These are phyloP conservation scores for Phytophthora melonis DNA, from an alignment of 352 stramenopile species.

Conservation along the genomic window DNA sequence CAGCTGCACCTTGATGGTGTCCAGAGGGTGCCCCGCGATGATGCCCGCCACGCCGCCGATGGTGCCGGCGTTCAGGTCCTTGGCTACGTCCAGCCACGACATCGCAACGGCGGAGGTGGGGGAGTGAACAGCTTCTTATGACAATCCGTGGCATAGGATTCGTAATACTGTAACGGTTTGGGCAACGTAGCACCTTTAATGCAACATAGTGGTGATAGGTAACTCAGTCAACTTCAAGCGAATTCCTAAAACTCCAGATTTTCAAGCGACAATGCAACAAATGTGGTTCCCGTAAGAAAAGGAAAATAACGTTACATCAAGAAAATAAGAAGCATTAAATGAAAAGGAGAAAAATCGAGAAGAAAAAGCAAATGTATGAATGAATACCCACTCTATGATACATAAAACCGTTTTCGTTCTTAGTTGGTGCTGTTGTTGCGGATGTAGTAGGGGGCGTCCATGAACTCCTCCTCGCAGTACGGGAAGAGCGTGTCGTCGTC, in stretches of 20 bases:
- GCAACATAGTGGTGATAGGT: neutral
- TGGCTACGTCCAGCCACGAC: conserved; percentile 85
- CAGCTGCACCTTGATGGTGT: conserved; percentile 90
- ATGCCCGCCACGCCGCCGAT: conserved; percentile 83
- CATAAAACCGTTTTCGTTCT: neutral
- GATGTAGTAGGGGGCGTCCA: conserved; percentile 52
- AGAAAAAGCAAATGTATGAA: too few relatives aligned
- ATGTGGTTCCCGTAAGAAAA: too few relatives aligned
- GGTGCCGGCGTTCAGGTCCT: conserved; percentile 88
- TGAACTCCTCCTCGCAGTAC: conserved; percentile 53
- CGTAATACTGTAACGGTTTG: neutral
- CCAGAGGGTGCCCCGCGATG: conserved; percentile 80
- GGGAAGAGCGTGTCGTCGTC: conserved; percentile 43
- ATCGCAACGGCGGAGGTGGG: conserved; percentile 32
- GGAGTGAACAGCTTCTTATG: neutral
- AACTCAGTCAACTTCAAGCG: neutral
- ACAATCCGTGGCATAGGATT: neutral
- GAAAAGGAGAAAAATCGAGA: too few relatives aligned
- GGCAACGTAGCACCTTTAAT: neutral
- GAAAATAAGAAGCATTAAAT: too few relatives aligned
- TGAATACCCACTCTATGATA: too few relatives aligned
- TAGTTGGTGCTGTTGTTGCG: conserved; percentile 25
- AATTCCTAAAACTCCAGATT: too few relatives aligned
- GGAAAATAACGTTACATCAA: too few relatives aligned
- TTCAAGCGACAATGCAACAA: too few relatives aligned